Conservation (phyloP, 2,329 filamentous ascomycete genomes). For the Diplodia intermedia region DNA sequence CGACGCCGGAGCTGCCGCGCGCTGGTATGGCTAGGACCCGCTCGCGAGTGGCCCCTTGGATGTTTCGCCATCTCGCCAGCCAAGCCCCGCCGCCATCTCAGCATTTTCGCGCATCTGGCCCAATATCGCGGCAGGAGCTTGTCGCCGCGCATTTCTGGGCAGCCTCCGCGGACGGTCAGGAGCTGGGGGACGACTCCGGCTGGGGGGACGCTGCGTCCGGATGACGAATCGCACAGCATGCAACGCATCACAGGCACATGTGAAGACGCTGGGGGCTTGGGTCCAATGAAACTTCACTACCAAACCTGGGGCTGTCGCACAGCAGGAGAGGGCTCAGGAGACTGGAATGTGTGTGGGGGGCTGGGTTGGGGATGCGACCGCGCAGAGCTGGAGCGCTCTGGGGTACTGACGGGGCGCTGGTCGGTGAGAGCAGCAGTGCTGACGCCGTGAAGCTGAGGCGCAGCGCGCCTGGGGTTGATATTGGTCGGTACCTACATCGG, state of each 20-base stretch:
- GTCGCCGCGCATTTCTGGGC: conserved; percentile 15
- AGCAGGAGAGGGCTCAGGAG: conserved; percentile 27
- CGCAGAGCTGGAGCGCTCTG: conserved; percentile 15
- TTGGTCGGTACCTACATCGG: conserved; percentile 19
- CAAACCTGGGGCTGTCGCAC: conserved; percentile 21
- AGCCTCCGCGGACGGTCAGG: conserved; percentile 12
- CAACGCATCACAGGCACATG: conserved; percentile 24
- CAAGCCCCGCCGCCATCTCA: conserved; percentile 5
- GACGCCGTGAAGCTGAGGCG: conserved; percentile 29
- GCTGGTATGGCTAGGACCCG: not conserved
- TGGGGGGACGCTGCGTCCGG: not conserved
- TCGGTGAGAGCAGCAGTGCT: conserved; percentile 15
- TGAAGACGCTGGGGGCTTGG: conserved; percentile 19
- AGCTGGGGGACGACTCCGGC: conserved; percentile 8
- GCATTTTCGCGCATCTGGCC: not conserved
- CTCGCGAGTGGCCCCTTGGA: not conserved
- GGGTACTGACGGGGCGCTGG: conserved; percentile 5
- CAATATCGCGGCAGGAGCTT: conserved; percentile 13
- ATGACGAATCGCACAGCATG: conserved; percentile 27
- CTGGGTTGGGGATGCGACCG: conserved; percentile 5
- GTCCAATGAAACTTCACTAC: conserved; percentile 26
- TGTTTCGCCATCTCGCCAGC: conserved; percentile 2
- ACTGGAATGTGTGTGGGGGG: conserved; percentile 12
- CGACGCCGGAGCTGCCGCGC: conserved; percentile 7
- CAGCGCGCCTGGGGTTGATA: conserved; percentile 25